phyloP scores from a whole-genome alignment of 768 basidiomycete genomes.

The Phanerochaete sordida region DNA sequence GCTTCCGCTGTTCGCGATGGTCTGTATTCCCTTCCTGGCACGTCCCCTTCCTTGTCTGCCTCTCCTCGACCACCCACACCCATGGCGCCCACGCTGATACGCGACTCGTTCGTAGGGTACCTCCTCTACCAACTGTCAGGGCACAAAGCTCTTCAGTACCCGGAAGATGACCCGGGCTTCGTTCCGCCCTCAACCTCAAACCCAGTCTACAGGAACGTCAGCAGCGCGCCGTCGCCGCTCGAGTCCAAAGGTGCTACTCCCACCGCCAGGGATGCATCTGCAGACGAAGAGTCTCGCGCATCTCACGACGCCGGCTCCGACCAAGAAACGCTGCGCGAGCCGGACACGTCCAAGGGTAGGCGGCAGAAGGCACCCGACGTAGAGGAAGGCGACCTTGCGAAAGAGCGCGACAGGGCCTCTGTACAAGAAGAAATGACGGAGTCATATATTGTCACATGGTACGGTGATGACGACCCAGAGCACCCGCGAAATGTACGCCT shows the following conservation, averaged over 20 bases:
- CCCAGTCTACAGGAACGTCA: background rate
- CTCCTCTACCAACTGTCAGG: conserved; percentile 6
- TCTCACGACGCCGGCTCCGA: background rate
- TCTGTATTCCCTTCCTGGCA: no score
- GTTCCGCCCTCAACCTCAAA: background rate
- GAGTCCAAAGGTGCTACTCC: background rate
- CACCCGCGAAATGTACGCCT: conserved; percentile 20
- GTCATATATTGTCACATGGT: conserved; percentile 21
- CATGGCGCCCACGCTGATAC: conserved; percentile 3
- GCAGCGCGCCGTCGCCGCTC: background rate
- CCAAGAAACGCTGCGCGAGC: background rate
- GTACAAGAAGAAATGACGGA: background rate
- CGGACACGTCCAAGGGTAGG: background rate
- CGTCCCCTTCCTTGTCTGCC: background rate
- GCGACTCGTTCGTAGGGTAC: conserved; percentile 8
- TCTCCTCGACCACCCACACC: background rate
- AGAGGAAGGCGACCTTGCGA: background rate
- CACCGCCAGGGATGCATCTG: background rate
- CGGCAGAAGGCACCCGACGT: background rate
- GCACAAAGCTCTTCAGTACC: background rate
- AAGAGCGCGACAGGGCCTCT: background rate
- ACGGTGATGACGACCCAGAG: conserved; percentile 26
- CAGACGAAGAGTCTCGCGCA: background rate
- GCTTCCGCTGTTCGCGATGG: no score
- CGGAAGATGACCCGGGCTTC: conserved; percentile 6